Evolutionary conservation across 2,329 filamentous ascomycete genomes (phyloP).

Genomic region (Herpotrichia juniperi): DNA sequence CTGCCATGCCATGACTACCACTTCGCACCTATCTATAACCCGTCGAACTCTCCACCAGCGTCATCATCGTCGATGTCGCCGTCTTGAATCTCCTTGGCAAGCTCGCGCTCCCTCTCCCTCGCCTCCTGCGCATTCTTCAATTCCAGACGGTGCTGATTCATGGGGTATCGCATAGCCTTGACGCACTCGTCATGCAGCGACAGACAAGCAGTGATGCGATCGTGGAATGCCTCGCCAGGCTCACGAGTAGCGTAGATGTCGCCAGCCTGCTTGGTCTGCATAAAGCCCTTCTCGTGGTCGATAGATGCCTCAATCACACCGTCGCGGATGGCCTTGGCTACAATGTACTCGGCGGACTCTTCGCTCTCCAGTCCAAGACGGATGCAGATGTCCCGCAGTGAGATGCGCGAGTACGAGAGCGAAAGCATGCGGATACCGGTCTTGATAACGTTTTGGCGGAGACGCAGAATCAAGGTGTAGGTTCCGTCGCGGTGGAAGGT

Average conservation of each 20-base stretch:
- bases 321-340: constrained; percentile 96
- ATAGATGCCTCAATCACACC: constrained; percentile 95
- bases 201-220: constrained; percentile 90
- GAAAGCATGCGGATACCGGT: constrained; percentile 99
- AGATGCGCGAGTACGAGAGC: constrained; percentile 95
- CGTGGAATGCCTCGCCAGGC: constrained; percentile 96
- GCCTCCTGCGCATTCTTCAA: constrained; percentile 98
- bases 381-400: constrained; percentile 95
- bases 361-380: constrained; percentile 91
- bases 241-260: constrained; percentile 97
- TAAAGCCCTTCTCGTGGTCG: constrained; percentile 93
- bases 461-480: constrained; percentile 90
- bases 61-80: constrained; percentile 97
- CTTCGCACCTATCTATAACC: constrained; percentile 66
- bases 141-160: constrained; percentile 98
- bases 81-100: constrained; percentile 99
- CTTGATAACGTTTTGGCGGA: constrained; percentile 99
- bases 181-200: constrained; percentile 96
- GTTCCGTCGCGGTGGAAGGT: constrained; percentile 93
- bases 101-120: constrained; percentile 92
- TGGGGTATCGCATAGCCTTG: constrained; percentile 99
- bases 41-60: constrained; percentile 93
- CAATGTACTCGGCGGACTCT: constrained; percentile 98
- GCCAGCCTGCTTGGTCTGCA: constrained; percentile 97
- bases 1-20: too few relatives aligned